These are phyloP conservation scores for Phaeophleospora eucalypticola DNA, from an alignment of 2,329 filamentous ascomycete genomes.

Conservation along the genomic window DNA sequence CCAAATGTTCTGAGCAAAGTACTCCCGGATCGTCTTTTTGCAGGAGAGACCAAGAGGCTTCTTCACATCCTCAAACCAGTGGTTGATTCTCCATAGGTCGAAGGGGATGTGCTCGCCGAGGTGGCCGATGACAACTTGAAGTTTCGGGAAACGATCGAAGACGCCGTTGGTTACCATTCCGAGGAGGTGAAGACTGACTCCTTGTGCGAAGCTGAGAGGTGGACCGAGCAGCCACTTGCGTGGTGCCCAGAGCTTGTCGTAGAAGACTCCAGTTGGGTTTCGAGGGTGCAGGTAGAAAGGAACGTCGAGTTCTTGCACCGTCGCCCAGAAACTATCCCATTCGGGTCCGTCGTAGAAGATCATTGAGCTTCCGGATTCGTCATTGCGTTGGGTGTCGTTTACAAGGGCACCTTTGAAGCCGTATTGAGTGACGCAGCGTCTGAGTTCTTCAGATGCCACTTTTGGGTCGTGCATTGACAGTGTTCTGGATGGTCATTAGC, in stretches of 20 bases:
- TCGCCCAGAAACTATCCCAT: conserved; percentile 61
- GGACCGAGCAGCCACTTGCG: conserved; percentile 59
- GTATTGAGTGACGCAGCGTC: conserved; percentile 50
- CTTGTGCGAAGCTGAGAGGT: conserved; percentile 56
- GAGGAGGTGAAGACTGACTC: conserved; percentile 55
- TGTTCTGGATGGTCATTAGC: conserved; percentile 16
- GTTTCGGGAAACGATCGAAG: conserved; percentile 46
- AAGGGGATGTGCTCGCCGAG: conserved; percentile 50
- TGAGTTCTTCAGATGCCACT: conserved; percentile 49
- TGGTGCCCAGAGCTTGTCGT: conserved; percentile 57
- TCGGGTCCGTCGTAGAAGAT: conserved; percentile 61
- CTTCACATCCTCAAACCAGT: conserved; percentile 55
- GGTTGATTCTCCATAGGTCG: conserved; percentile 46
- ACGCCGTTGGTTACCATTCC: conserved; percentile 50
- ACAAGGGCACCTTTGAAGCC: conserved; percentile 36
- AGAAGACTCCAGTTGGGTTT: conserved; percentile 44
- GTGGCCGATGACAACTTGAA: conserved; percentile 48
- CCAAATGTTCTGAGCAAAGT: conserved; percentile 55
- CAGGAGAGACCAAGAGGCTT: conserved; percentile 47
- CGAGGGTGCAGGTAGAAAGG: conserved; percentile 63
- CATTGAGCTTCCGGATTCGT: conserved; percentile 55
- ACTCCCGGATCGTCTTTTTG: conserved; percentile 48
- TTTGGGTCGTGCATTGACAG: conserved; percentile 48
- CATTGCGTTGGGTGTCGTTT: conserved; percentile 49
- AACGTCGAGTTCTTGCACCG: conserved; percentile 56